Evolutionary conservation across 352 stramenopile species (phyloP).

Genomic region (Nothophytophthora sp.): DNA sequence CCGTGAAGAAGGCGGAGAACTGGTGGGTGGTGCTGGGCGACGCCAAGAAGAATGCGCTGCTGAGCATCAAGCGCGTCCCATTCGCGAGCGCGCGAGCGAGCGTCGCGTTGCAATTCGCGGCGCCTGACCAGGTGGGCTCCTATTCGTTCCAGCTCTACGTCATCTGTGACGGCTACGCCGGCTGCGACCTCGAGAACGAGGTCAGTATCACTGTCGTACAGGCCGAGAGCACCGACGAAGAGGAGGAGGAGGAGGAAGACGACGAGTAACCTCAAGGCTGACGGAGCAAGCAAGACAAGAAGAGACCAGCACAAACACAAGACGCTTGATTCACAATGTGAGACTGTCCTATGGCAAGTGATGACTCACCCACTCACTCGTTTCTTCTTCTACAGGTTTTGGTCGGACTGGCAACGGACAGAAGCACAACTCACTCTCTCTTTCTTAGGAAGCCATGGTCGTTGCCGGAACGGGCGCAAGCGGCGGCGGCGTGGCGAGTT

Average conservation of each 20-base stretch:
- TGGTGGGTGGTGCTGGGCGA: constrained; percentile 99
- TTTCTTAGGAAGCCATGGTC: constrained; percentile 1
- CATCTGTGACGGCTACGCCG: constrained; percentile 99
- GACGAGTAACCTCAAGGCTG: constrained; percentile 1
- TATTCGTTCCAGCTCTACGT: constrained; percentile 98
- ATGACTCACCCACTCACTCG: no score
- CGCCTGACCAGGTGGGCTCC: constrained; percentile 93
- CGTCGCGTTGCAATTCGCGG: constrained; percentile 96
- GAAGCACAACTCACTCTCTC: background rate
- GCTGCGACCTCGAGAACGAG: constrained; percentile 98
- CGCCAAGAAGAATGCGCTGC: constrained; percentile 93
- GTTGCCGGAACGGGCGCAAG: constrained; percentile 3
- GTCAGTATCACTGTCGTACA: constrained; percentile 67
- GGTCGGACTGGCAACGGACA: no score
- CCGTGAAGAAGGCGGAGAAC: constrained; percentile 95
- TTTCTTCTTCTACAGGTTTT: no score
- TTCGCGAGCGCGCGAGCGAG: constrained; percentile 75
- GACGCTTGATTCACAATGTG: constrained; percentile 30
- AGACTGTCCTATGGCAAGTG: constrained; percentile 14
- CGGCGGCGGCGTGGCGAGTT: constrained; percentile 9
- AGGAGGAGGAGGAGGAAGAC: constrained; percentile 43
- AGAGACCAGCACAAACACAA: constrained; percentile 15
- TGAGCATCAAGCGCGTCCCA: constrained; percentile 98
- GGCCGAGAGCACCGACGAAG: constrained; percentile 48
- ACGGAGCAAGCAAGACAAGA: background rate